Conservation (phyloP, 176 grass and related monocot genomes). For the Triticum urartu region DNA sequence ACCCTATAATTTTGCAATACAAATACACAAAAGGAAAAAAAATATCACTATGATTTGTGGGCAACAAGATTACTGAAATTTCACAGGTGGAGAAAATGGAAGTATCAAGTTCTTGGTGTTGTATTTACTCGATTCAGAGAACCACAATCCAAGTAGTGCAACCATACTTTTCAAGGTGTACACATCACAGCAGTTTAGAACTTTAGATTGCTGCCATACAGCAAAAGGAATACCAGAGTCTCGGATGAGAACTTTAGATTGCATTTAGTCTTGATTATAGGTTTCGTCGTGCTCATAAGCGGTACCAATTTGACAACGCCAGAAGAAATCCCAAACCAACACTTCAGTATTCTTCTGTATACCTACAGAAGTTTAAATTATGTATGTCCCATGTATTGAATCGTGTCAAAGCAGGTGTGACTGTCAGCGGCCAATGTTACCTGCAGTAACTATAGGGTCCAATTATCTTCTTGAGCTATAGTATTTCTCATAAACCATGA, state of each 20-base stretch:
- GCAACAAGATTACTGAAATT: background rate
- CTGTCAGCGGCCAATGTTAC: too few species aligned
- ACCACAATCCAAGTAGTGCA: too few species aligned
- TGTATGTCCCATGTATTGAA: background rate
- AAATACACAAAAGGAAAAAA: background rate
- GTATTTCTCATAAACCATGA: background rate
- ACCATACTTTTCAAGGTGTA: background rate
- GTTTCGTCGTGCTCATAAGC: conserved; percentile 45
- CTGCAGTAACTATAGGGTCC: too few species aligned
- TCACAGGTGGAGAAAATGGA: too few species aligned
- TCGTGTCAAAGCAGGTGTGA: conserved; percentile 2
- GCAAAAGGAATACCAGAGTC: conserved; percentile 28
- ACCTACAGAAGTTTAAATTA: background rate
- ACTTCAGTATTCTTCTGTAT: background rate
- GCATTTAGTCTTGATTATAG: conserved; percentile 47
- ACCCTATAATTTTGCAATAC: conserved; percentile 17
- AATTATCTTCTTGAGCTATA: background rate
- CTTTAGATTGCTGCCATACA: background rate
- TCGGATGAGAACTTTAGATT: conserved; percentile 34
- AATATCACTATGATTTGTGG: too few species aligned
- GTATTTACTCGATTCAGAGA: too few species aligned
- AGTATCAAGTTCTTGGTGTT: too few species aligned
- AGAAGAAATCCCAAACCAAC: conserved; percentile 47
- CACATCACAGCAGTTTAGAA: background rate
- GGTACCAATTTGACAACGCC: conserved; percentile 35